Conservation (phyloP, 2,329 filamentous ascomycete genomes). For the Claviceps arundinis region DNA sequence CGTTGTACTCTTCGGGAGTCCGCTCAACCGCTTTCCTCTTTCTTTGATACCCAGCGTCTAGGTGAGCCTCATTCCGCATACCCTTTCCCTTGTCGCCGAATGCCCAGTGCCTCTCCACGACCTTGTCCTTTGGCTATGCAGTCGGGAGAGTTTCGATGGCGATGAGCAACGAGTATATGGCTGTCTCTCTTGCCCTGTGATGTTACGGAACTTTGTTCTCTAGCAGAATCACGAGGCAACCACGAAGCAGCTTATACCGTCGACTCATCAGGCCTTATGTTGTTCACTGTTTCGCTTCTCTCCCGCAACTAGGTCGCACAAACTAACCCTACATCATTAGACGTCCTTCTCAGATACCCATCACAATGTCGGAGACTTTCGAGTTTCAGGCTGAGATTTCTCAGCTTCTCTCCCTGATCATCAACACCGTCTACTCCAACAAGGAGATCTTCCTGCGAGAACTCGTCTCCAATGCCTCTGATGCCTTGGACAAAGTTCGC, state of each 20-base stretch:
- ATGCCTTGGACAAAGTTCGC: slow-evolving; percentile 99
- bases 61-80: slow-evolving; percentile 8
- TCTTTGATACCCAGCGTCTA: slow-evolving; percentile 9
- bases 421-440: slow-evolving; percentile 99
- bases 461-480: slow-evolving; percentile 94
- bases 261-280: not conserved
- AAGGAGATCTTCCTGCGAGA: slow-evolving; percentile 99
- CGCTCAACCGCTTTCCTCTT: slow-evolving; percentile 3
- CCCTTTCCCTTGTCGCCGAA: not conserved
- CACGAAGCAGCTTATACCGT: not conserved
- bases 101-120: not conserved
- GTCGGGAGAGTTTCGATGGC: not conserved
- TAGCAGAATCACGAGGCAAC: not conserved
- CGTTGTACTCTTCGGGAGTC: slow-evolving; percentile 6
- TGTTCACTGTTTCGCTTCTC: too few species aligned
- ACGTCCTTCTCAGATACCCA: slow-evolving; percentile 24
- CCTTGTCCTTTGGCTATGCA: not conserved
- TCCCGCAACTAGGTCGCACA: not conserved
- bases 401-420: slow-evolving; percentile 98
- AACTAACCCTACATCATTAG: not conserved
- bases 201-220: not conserved
- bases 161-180: not conserved
- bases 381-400: slow-evolving; percentile 99
- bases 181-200: not conserved
- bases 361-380: slow-evolving; percentile 90